Conservation (phyloP, 2,329 filamentous ascomycete species). For the Anthostomella pinea region DNA sequence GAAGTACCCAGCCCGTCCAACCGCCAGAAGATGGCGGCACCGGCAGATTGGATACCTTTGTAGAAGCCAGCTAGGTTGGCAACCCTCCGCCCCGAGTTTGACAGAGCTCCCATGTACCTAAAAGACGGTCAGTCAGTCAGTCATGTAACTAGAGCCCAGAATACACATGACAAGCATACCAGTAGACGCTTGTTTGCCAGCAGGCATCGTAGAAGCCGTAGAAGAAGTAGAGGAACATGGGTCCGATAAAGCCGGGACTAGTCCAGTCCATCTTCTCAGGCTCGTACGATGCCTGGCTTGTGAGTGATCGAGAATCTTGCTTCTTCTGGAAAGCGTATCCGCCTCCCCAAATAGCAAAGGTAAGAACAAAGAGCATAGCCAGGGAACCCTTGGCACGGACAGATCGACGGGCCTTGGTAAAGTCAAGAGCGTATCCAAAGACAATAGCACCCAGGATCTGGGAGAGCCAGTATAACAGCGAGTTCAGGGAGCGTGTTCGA, state of each 20-base stretch:
- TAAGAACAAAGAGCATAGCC: slow-evolving; percentile 57
- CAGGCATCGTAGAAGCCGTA: slow-evolving; percentile 61
- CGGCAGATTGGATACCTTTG: slow-evolving; percentile 84
- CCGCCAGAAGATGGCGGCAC: slow-evolving; percentile 72
- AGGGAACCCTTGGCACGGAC: slow-evolving; percentile 61
- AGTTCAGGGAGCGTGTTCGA: slow-evolving; percentile 69
- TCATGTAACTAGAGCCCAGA: slow-evolving; percentile 62
- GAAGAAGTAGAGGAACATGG: slow-evolving; percentile 68
- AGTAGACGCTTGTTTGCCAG: slow-evolving; percentile 90
- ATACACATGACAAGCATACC: slow-evolving; percentile 70
- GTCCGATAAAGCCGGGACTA: slow-evolving; percentile 59
- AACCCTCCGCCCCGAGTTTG: slow-evolving; percentile 87
- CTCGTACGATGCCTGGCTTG: slow-evolving; percentile 12
- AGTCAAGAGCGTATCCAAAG: slow-evolving; percentile 65
- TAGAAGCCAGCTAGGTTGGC: slow-evolving; percentile 92
- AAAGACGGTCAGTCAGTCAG: slow-evolving; percentile 28
- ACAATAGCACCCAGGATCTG: slow-evolving; percentile 70
- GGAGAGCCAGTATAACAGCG: slow-evolving; percentile 66
- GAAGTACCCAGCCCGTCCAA: slow-evolving; percentile 61
- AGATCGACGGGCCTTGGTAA: slow-evolving; percentile 52
- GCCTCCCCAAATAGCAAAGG: slow-evolving; percentile 70
- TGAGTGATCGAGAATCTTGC: slow-evolving; percentile 44
- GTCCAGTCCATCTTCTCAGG: slow-evolving; percentile 50
- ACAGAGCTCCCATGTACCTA: slow-evolving; percentile 88
- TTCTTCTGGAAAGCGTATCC: slow-evolving; percentile 67